Conservation (phyloP, 352 stramenopile genomes). For the Phytopythium helicoides region DNA sequence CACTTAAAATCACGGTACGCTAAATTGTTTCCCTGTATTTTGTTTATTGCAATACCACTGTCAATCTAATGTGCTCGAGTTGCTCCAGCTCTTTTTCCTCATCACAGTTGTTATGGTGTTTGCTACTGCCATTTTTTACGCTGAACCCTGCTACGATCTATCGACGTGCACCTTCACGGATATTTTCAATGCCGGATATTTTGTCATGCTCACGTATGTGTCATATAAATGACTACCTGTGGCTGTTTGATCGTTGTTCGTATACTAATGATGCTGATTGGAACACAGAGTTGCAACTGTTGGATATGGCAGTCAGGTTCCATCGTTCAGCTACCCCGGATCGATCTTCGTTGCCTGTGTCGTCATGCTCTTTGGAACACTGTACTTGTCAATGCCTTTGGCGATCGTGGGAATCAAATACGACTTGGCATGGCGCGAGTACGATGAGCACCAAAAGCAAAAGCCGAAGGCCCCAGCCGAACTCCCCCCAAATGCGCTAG, state of each 20-base stretch:
- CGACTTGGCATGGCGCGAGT: slow-evolving; percentile 31
- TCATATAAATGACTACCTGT: too few species aligned
- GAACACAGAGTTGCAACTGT: slow-evolving; percentile 42
- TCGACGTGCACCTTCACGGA: slow-evolving; percentile 50
- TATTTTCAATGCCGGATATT: slow-evolving; percentile 62
- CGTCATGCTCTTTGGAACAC: slow-evolving; percentile 54
- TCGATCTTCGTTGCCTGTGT: slow-evolving; percentile 31
- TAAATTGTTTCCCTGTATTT: not conserved
- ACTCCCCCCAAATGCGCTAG: not conserved
- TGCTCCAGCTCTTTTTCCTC: slow-evolving; percentile 52
- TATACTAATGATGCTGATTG: not conserved
- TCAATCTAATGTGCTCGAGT: too few species aligned
- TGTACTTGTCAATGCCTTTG: slow-evolving; percentile 60
- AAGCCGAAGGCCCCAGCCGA: too few species aligned
- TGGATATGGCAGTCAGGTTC: slow-evolving; percentile 50
- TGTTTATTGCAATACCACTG: not conserved
- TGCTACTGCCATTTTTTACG: slow-evolving; percentile 50
- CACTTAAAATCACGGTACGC: slow-evolving; percentile 46
- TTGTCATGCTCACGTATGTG: slow-evolving; percentile 55
- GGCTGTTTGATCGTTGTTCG: slow-evolving; percentile 3
- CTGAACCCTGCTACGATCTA: slow-evolving; percentile 53
- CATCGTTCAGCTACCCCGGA: slow-evolving; percentile 33
- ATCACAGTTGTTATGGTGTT: slow-evolving; percentile 56
- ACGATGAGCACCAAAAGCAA: slow-evolving; percentile 14
- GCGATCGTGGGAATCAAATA: slow-evolving; percentile 58